phyloP scores from a whole-genome alignment of 1,284 basidiomycete genomes.

The Ustilago lituana region DNA sequence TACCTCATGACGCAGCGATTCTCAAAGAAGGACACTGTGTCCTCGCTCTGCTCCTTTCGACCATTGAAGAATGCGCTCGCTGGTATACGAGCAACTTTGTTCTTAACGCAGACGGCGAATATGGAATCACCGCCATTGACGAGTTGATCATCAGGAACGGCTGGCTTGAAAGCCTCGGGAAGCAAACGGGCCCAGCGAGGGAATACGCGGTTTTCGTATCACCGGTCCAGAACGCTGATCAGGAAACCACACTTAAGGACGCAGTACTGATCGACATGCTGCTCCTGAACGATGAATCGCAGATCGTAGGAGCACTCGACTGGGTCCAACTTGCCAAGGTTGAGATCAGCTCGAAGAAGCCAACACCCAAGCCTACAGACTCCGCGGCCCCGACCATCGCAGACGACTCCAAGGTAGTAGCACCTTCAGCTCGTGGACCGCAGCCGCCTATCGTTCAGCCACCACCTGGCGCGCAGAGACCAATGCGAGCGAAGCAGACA shows the following conservation, averaged over 20 bases:
- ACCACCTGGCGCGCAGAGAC: not conserved
- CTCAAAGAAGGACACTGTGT: not conserved
- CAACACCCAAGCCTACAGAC: not conserved
- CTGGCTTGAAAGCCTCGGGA: slow-evolving; percentile 7
- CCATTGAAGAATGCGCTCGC: slow-evolving; percentile 13
- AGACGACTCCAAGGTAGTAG: not conserved
- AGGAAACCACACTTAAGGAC: too few relatives aligned
- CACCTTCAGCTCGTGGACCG: not conserved
- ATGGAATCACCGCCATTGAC: not conserved
- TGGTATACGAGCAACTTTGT: slow-evolving; percentile 9
- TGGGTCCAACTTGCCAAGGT: slow-evolving; percentile 1
- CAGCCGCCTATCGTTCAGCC: not conserved
- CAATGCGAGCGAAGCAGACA: not conserved
- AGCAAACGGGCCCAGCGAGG: not conserved
- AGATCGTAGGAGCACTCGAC: slow-evolving; percentile 17
- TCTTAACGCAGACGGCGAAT: not conserved
- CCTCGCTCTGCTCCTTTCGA: slow-evolving; percentile 8
- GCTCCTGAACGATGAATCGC: slow-evolving; percentile 1
- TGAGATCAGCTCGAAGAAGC: not conserved
- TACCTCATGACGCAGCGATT: not conserved
- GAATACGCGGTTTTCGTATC: slow-evolving; percentile 13
- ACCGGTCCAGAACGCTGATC: not conserved
- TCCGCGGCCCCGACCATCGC: not conserved
- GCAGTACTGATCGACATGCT: slow-evolving; percentile 8
- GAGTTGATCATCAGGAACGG: slow-evolving; percentile 1